Percentiles rank a stretch among this genome's conserved stretches.
Evolutionary conservation across 768 basidiomycete genomes (phyloP).

Genomic region (Mycena pura): DNA sequence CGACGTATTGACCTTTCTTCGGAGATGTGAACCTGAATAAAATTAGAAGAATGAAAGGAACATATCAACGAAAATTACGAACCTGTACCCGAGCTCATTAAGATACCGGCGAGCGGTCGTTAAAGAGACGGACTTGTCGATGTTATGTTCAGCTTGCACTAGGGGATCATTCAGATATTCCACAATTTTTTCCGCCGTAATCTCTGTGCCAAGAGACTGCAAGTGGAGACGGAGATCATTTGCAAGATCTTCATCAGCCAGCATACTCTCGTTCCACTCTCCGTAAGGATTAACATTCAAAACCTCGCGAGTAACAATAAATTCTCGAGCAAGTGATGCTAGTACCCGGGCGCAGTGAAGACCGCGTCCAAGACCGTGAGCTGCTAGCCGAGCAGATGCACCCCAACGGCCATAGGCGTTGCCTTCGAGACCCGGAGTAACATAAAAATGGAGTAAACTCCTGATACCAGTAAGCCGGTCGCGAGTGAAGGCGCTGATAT

Average conservation of each 20-base stretch:
- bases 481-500: constrained; percentile 2
- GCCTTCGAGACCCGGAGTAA: background rate
- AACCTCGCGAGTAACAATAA: background rate
- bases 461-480: constrained; percentile 10
- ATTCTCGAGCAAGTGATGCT: background rate
- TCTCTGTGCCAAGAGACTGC: constrained; percentile 22
- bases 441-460: constrained; percentile 13
- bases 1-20: constrained; percentile 29
- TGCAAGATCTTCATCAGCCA: constrained; percentile 18
- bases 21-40: constrained; percentile 10
- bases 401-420: constrained; percentile 9
- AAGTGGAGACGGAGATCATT: background rate
- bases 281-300: constrained; percentile 21
- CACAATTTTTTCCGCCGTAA: constrained; percentile 1
- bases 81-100: constrained; percentile 14
- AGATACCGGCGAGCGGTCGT: constrained; percentile 16
- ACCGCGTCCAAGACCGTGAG: constrained; percentile 3
- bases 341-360: background rate
- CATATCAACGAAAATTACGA: background rate
- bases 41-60: too few relatives aligned
- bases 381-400: constrained; percentile 9
- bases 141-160: constrained; percentile 6
- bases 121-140: background rate
- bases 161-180: background rate
- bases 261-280: constrained; percentile 17